phyloP scores from a whole-genome alignment of 176 grass and related monocot species.

The Luzula sylvatica region DNA sequence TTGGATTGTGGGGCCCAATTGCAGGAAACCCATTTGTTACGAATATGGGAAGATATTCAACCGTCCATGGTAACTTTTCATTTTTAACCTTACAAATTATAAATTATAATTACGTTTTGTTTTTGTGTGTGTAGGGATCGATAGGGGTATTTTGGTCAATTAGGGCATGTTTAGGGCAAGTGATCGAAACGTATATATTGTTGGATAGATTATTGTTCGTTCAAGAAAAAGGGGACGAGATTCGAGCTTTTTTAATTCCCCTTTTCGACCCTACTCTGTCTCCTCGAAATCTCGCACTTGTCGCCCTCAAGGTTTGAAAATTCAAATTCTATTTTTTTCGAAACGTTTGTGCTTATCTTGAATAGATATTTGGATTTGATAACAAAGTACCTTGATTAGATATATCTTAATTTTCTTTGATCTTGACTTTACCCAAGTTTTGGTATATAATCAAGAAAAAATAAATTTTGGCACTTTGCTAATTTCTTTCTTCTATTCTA shows the following conservation, averaged over 20 bases:
- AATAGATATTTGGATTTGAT: no score
- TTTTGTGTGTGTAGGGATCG: conserved; percentile 58
- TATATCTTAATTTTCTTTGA: not conserved
- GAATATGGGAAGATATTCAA: conserved; percentile 58
- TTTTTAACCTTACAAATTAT: not conserved
- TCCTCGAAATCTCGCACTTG: conserved; percentile 65
- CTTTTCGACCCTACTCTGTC: conserved; percentile 79
- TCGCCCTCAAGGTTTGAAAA: conserved; percentile 67
- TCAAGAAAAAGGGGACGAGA: conserved; percentile 51
- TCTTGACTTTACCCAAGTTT: not conserved
- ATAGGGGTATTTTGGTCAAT: conserved; percentile 96
- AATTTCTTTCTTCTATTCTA: no score
- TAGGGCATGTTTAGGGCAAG: conserved; percentile 70
- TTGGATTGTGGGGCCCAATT: conserved; percentile 44
- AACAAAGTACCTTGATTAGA: conserved; percentile 8
- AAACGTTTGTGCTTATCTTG: not conserved
- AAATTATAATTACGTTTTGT: not conserved
- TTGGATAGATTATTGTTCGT: conserved; percentile 84
- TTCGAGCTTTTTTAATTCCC: conserved; percentile 53
- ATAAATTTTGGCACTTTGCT: no score
- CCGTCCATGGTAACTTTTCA: conserved; percentile 30
- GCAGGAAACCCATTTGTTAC: conserved; percentile 40
- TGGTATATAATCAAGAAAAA: not conserved
- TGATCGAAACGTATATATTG: conserved; percentile 90
- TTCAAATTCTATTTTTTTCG: not conserved